Evolutionary conservation across 345 rosid genomes (phyloP).

Genomic region (Mallotus nudiflorus): DNA sequence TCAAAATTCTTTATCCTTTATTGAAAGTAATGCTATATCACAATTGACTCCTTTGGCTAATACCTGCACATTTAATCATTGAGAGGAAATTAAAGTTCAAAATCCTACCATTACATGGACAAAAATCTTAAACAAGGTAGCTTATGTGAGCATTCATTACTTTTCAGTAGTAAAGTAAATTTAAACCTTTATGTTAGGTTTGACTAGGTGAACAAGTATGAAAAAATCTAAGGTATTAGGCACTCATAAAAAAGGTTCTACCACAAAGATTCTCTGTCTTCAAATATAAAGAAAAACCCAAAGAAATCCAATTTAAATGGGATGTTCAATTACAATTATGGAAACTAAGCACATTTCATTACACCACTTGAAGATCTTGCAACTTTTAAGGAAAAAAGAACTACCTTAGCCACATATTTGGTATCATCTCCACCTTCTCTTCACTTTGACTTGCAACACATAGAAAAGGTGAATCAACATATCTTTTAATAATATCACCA

Average conservation of each 20-base stretch:
- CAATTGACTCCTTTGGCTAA: constrained; percentile 93
- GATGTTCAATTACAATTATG: constrained; percentile 1
- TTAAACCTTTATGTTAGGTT: no score
- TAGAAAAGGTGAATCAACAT: constrained; percentile 8
- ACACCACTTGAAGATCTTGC: constrained; percentile 14
- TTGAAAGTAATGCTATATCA: constrained; percentile 95
- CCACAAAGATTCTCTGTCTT: constrained; percentile 7
- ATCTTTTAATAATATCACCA: constrained; percentile 40
- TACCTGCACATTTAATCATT: constrained; percentile 56
- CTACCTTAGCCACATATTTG: constrained; percentile 92
- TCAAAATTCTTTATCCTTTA: constrained; percentile 90
- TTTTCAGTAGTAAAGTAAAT: not conserved
- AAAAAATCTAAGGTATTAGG: not conserved
- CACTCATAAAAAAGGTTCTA: no score
- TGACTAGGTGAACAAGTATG: no score
- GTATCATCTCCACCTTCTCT: constrained; percentile 96
- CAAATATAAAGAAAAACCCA: not conserved
- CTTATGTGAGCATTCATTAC: not conserved
- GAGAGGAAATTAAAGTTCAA: constrained; percentile 33
- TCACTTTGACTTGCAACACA: constrained; percentile 75
- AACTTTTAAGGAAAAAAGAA: constrained; percentile 8
- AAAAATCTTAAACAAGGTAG: not conserved
- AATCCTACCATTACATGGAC: constrained; percentile 5
- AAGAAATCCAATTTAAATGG: not conserved
- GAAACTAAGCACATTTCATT: constrained; percentile 6